A percentile compares a stretch with the other conserved stretches of the same genome.
Conservation (phyloP, 805 yeast species). For the Grigorovia humatica region DNA sequence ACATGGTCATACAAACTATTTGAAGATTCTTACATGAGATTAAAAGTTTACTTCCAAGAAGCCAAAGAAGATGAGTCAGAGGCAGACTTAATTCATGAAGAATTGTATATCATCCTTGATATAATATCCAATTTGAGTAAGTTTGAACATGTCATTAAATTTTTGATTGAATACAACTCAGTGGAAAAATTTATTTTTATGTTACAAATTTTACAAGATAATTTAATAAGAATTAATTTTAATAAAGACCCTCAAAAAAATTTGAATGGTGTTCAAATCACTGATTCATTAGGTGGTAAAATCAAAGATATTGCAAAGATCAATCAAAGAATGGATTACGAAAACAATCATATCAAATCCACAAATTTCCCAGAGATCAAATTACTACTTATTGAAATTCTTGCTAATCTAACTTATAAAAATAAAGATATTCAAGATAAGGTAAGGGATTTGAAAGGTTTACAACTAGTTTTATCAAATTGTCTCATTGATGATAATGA, state of each 20-base stretch:
- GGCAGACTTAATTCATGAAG: slow-evolving; percentile 19
- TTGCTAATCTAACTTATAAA: slow-evolving; percentile 46
- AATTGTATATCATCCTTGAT: slow-evolving; percentile 25
- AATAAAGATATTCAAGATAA: slow-evolving; percentile 53
- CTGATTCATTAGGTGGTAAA: slow-evolving; percentile 16
- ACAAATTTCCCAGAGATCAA: slow-evolving; percentile 54
- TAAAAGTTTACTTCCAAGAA: slow-evolving; percentile 19
- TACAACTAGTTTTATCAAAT: slow-evolving; percentile 62
- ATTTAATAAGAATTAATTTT: slow-evolving; percentile 26
- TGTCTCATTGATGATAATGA: slow-evolving; percentile 83
- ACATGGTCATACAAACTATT: slow-evolving; percentile 31
- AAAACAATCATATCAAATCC: slow-evolving; percentile 15
- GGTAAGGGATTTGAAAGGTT: slow-evolving; percentile 53
- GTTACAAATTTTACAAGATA: slow-evolving; percentile 26
- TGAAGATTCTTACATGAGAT: slow-evolving; percentile 13
- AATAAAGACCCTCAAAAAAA: slow-evolving; percentile 15
- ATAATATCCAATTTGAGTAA: slow-evolving; percentile 26
- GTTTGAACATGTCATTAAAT: slow-evolving; percentile 30
- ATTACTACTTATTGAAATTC: slow-evolving; percentile 52
- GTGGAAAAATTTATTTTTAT: slow-evolving; percentile 26
- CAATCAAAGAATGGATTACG: slow-evolving; percentile 18
- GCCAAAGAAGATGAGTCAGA: slow-evolving; percentile 11
- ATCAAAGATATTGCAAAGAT: slow-evolving; percentile 24
- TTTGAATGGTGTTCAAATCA: slow-evolving; percentile 13
- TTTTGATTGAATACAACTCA: slow-evolving; percentile 29